Conservation (phyloP, 2,329 filamentous ascomycete genomes). For the Plenodomus biglobosus region DNA sequence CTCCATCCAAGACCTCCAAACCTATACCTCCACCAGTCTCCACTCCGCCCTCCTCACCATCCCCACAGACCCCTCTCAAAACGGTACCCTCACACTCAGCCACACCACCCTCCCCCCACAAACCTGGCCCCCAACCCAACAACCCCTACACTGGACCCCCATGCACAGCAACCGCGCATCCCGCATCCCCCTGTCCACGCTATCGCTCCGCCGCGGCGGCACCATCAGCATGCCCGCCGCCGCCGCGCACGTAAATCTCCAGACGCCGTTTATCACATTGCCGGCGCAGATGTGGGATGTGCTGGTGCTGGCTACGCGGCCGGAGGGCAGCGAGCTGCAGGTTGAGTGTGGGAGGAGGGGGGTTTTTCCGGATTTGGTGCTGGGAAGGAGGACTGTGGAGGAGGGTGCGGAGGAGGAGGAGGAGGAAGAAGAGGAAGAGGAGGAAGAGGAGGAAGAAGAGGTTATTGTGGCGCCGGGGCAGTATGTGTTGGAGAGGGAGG, state of each 20-base stretch:
- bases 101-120: not conserved
- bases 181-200: constrained; percentile 8
- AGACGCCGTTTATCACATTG: constrained; percentile 15
- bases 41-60: constrained; percentile 4
- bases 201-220: constrained; percentile 20
- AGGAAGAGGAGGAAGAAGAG: constrained; percentile 7
- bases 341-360: constrained; percentile 14
- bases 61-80: constrained; percentile 1
- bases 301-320: constrained; percentile 16
- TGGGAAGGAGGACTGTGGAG: constrained; percentile 2
- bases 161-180: not conserved
- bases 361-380: constrained; percentile 19
- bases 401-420: not conserved
- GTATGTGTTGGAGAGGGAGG: constrained; percentile 17
- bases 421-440: not conserved
- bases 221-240: constrained; percentile 12
- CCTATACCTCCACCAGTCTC: not conserved
- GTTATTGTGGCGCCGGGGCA: constrained; percentile 11
- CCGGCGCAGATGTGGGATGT: constrained; percentile 18
- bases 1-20: constrained; percentile 4
- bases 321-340: constrained; percentile 3
- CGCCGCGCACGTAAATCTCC: constrained; percentile 11
- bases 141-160: constrained; percentile 1
- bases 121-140: not conserved
- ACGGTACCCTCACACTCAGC: constrained; percentile 4